These are phyloP conservation scores for Casuarina glauca DNA, from an alignment of 306 rosid species.

Conservation along the genomic window DNA sequence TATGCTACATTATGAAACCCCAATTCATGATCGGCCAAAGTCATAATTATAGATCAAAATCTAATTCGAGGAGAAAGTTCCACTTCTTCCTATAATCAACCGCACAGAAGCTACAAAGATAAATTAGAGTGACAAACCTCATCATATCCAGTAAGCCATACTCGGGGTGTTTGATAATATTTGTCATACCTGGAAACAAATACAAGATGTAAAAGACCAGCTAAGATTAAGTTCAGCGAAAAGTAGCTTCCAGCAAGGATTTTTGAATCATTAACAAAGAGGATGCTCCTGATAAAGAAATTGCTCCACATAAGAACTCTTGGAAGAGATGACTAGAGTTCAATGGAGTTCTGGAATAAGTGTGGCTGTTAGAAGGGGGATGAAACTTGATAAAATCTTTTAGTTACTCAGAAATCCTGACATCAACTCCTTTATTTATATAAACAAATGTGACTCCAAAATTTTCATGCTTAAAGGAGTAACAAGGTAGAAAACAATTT, in stretches of 20 bases:
- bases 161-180: constrained; percentile 97
- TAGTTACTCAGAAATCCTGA: background rate
- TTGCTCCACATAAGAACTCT: background rate
- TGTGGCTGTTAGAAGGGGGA: background rate
- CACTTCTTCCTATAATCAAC: background rate
- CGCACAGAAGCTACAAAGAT: constrained; percentile 1
- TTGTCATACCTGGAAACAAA: constrained; percentile 72
- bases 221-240: background rate
- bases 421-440: background rate
- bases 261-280: background rate
- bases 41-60: background rate
- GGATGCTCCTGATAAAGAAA: background rate
- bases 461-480: background rate
- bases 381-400: background rate
- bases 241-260: background rate
- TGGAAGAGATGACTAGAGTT: background rate
- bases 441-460: background rate
- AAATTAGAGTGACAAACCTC: constrained; percentile 58
- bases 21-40: background rate
- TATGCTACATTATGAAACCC: background rate
- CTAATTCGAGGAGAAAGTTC: background rate
- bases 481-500: background rate
- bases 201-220: background rate
- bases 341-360: background rate
- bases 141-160: constrained; percentile 96